phyloP scores from a whole-genome alignment of 257 asterid species.

The Leptodermis oblonga region DNA sequence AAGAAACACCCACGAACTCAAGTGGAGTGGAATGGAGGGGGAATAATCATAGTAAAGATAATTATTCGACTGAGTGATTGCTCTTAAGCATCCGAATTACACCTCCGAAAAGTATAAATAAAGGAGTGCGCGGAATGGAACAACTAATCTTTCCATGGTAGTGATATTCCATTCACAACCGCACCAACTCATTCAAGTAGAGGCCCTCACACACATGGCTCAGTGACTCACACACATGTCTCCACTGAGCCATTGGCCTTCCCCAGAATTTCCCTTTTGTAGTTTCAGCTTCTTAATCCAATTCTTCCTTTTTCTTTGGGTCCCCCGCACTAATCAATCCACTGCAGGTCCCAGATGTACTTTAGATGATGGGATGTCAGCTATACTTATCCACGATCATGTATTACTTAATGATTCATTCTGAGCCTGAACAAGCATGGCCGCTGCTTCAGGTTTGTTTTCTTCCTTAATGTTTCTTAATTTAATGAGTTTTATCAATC shows the following conservation, averaged over 20 bases:
- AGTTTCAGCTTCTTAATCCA: conserved; percentile 8
- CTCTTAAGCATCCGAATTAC: conserved; percentile 2
- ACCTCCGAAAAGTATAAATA: conserved; percentile 17
- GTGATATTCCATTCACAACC: conserved; percentile 83
- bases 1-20: neutral
- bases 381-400: conserved; percentile 16
- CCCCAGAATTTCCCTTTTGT: conserved; percentile 17
- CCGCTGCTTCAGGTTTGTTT: conserved; percentile 41
- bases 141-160: conserved; percentile 35
- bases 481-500: neutral
- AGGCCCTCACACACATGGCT: conserved; percentile 43
- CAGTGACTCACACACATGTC: conserved; percentile 9
- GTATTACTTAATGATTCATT: conserved; percentile 26
- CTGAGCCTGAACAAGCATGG: conserved; percentile 23
- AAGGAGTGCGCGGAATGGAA: conserved; percentile 22
- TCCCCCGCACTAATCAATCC: conserved; percentile 40
- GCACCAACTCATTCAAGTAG: conserved; percentile 34
- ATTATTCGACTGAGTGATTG: conserved; percentile 6
- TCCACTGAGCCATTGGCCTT: conserved; percentile 21
- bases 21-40: neutral
- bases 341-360: conserved; percentile 22
- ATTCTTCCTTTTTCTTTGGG: conserved; percentile 38
- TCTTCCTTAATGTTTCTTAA: conserved; percentile 8
- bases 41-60: neutral
- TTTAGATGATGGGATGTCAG: conserved; percentile 17